phyloP scores from a whole-genome alignment of 495 filamentous ascomycete genomes.

The Aspergillus wentii region DNA sequence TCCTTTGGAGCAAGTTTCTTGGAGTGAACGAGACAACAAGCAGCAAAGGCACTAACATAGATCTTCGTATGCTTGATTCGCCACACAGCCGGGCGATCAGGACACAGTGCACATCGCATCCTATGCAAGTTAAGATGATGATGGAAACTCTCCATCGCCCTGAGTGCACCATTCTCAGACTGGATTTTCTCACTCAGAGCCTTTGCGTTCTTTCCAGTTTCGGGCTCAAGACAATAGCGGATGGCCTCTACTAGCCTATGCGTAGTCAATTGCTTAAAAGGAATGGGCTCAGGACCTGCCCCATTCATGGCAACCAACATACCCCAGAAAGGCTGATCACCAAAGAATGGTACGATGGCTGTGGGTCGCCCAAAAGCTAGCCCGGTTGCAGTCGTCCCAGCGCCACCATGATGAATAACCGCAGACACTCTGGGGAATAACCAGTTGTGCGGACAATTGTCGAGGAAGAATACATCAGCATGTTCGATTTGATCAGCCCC shows the following conservation, averaged over 20 bases:
- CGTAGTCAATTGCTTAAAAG: constrained; percentile 60
- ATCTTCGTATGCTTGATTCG: constrained; percentile 53
- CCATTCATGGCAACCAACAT: constrained; percentile 66
- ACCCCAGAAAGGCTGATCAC: constrained; percentile 84
- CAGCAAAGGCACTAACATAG: constrained; percentile 56
- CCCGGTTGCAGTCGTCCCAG: constrained; percentile 75
- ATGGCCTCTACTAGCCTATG: constrained; percentile 61
- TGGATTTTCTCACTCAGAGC: constrained; percentile 56
- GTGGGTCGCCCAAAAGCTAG: constrained; percentile 66
- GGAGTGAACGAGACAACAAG: constrained; percentile 49
- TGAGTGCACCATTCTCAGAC: constrained; percentile 59
- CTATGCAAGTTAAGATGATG: constrained; percentile 49
- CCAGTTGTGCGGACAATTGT: constrained; percentile 80
- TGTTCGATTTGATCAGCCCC: constrained; percentile 55
- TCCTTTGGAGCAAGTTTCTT: constrained; percentile 53
- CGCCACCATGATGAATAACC: constrained; percentile 80
- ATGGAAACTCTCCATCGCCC: constrained; percentile 54
- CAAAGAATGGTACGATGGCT: constrained; percentile 78
- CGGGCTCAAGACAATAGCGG: constrained; percentile 48
- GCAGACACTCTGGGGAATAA: constrained; percentile 69
- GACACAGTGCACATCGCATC: constrained; percentile 53
- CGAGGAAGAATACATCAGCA: constrained; percentile 72
- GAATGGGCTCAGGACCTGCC: constrained; percentile 68
- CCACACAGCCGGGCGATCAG: constrained; percentile 59
- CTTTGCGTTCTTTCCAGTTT: constrained; percentile 50